Base-by-base conservation (phyloP, 805 yeast species). In the Saccharomycopsis sp. region DNA sequence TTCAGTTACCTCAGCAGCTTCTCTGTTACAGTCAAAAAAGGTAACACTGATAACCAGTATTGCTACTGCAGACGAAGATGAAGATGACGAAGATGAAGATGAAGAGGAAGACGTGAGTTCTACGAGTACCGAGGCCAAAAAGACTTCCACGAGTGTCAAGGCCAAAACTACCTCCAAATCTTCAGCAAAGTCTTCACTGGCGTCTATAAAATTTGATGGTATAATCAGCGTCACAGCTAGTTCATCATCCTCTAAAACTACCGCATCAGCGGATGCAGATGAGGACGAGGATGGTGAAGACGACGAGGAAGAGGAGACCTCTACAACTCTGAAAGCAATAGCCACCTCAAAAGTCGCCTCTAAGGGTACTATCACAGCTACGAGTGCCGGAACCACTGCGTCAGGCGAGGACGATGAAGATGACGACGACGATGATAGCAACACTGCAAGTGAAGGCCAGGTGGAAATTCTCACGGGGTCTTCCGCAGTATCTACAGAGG, bases 111-210 rank as follows among this genome's bases (percentile, higher is more conserved):
- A 37, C n/a, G 44, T 12, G n/a, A n/a, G n/a, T 37, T n/a, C n/a
- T n/a, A n/a, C n/a, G n/a, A n/a, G n/a, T n/a, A n/a, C n/a, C n/a
- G n/a, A n/a, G n/a, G 12, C 37, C 37, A 29, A 29, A 29, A 29
- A 29, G 37, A 29, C 5, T 5, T 29, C 37, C 37, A n/a, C n/a
- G 44, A 37, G n/a, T 12, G n/a, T 37, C 15, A 37, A n/a, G 48
- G 48, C 48, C 48, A 44, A 44, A 18, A 44, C 48, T 44, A 44
- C 48, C 16, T 44, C 48, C 16, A 18, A 44, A 12, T 44, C 48
- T 44, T 16, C 48, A 12, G 7, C 4, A 8, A 29, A 29, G 37
- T 29, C 37, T 29, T 29, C 37, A n/a, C n/a, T n/a, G n/a, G n/a
- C n/a, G n/a, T n/a, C n/a, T n/a, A n/a, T n/a, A n/a, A n/a, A n/a